Conservation (phyloP, 1,139 yeast genomes). For the Protomyces macrosporus region DNA sequence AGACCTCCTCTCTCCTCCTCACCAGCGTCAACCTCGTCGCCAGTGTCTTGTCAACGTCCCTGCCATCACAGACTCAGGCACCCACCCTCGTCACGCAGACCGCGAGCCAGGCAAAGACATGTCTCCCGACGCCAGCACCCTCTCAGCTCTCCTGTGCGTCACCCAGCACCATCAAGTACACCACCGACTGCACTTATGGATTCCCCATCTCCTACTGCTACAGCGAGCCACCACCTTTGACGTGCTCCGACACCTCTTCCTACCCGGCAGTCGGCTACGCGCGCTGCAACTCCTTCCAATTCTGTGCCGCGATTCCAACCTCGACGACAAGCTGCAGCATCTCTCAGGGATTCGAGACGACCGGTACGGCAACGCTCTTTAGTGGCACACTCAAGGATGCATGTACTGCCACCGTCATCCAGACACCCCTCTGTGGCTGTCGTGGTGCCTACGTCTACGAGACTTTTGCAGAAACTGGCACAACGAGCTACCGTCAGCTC, state of each 20-base stretch:
- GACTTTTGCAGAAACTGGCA: neutral
- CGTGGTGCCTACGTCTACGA: neutral
- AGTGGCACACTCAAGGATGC: conserved; percentile 1
- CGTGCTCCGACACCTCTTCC: conserved; percentile 5
- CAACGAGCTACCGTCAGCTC: neutral
- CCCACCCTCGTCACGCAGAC: neutral
- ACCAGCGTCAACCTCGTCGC: no score
- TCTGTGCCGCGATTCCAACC: conserved; percentile 7
- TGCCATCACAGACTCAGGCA: neutral
- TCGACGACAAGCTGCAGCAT: neutral
- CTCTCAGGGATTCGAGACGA: neutral
- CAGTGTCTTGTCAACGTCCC: neutral
- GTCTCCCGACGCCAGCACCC: neutral
- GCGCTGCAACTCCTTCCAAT: conserved; percentile 3
- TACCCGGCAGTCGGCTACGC: neutral
- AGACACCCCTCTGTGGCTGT: conserved; percentile 8
- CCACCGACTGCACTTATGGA: conserved; percentile 20
- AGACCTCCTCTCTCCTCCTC: no score
- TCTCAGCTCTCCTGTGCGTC: neutral
- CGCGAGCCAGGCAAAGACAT: neutral
- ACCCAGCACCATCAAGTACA: conserved; percentile 1
- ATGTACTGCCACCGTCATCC: conserved; percentile 1
- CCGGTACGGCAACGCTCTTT: conserved; percentile 3
- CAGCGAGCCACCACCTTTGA: neutral
- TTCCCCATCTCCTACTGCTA: conserved; percentile 7